Base-by-base conservation (phyloP, 148 eudicot species). In the Silene uniflora region DNA sequence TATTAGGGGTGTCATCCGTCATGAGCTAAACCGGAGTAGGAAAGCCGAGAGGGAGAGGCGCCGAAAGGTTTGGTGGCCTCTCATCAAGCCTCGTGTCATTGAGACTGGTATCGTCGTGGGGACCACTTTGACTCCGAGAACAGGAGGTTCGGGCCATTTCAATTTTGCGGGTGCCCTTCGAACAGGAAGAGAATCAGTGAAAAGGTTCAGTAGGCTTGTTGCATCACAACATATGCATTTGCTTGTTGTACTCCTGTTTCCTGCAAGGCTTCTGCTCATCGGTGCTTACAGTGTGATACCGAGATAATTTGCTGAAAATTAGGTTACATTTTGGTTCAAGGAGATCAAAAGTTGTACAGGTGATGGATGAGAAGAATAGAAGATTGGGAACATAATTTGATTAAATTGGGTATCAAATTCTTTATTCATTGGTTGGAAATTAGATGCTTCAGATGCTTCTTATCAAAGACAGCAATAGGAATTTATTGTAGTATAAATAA, bases 221-320 rank as follows among this genome's bases (percentile, higher is more conserved):
- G 92, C 96, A 17, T 95, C 97, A 8, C 93, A 89, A 71, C 93
- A 88, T 70, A 85, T 92, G 93, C 96, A 92, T 82, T 76, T 90
- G 87, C 80, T 92, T 21, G 85, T 92, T 67, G 84, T 92, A 61
- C 77, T 94, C 19, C 74, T 90, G 77, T 74, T 89, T 71, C 97
- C 96, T 61, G 96, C 91, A 5, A 75, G 88, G 27, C 70, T 88
- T 69, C 46, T 94, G 67, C 79, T 95, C 16, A 69, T 90, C 55
- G 88, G 96, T 24, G 75, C 89, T 3, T 84, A 61, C 67, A 81
- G 82, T 52, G 44, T 84, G 71, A 74, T 88, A 46, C 77, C 78
- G 19, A 74, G 64, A 67, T 84, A 61, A 74, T 74, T 69, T 19
- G 21, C 39, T 69, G 60, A 70, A 69, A 49, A 5, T 58, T 5